phyloP scores from a whole-genome alignment of 2,329 filamentous ascomycete species.

The Boeremia exigua region DNA sequence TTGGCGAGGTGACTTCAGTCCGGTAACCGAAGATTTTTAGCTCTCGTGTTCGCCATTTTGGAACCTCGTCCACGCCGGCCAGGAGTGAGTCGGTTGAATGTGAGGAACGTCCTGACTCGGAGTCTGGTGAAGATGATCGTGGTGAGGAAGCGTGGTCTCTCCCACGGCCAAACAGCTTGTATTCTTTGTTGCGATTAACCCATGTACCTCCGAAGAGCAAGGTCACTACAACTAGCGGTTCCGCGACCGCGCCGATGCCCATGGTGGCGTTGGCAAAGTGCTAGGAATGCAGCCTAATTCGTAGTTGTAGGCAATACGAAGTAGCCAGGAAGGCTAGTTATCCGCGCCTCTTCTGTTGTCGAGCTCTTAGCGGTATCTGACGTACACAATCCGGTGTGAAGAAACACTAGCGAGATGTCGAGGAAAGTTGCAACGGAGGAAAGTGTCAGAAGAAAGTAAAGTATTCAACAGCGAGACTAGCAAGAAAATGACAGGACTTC shows the following conservation, averaged over 20 bases:
- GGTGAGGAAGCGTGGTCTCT: slow-evolving; percentile 30
- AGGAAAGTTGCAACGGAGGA: not conserved
- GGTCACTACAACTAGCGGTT: slow-evolving; percentile 66
- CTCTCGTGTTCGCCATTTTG: slow-evolving; percentile 58
- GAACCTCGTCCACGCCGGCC: slow-evolving; percentile 46
- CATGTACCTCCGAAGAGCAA: slow-evolving; percentile 67
- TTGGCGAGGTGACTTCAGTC: slow-evolving; percentile 62
- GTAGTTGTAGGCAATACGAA: too few relatives aligned
- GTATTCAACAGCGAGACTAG: not conserved
- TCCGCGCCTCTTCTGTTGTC: slow-evolving; percentile 1
- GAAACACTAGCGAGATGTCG: not conserved
- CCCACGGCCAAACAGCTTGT: slow-evolving; percentile 42
- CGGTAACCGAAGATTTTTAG: slow-evolving; percentile 55
- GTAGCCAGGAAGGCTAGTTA: not conserved
- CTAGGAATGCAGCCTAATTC: too few relatives aligned
- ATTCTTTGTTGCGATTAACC: slow-evolving; percentile 62
- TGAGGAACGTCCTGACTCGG: slow-evolving; percentile 50
- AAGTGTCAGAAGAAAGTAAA: not conserved
- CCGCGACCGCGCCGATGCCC: slow-evolving; percentile 64
- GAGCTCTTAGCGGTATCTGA: not conserved
- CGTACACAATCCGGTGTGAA: not conserved
- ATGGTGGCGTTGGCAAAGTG: slow-evolving; percentile 41
- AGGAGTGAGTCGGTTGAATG: slow-evolving; percentile 53
- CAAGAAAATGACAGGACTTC: not conserved
- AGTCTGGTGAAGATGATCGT: slow-evolving; percentile 48